phyloP scores from a whole-genome alignment of 768 basidiomycete genomes.

The Macrolepiota albuminosa region DNA sequence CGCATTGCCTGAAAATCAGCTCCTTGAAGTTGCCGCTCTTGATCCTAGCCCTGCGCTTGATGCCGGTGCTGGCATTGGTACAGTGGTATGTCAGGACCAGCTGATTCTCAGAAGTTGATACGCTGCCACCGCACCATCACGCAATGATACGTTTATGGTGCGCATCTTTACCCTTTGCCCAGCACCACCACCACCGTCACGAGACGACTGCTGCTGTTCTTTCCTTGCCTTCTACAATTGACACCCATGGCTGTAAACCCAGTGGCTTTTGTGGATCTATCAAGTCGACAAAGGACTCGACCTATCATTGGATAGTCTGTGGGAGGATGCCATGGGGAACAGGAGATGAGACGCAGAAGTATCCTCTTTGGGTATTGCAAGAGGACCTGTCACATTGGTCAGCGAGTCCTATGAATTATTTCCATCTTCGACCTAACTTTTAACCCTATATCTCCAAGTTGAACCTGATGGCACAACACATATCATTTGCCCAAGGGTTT shows the following conservation, averaged over 20 bases:
- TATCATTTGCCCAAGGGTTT: slow-evolving; percentile 36
- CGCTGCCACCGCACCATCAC: background rate
- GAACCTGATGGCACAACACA: slow-evolving; percentile 31
- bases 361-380: slow-evolving; percentile 10
- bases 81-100: no score
- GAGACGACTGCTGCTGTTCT: background rate
- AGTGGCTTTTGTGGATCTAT: background rate
- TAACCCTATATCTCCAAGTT: slow-evolving; percentile 11
- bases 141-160: background rate
- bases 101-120: slow-evolving; percentile 2
- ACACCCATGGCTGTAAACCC: background rate
- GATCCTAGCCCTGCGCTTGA: no score
- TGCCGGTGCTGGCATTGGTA: no score
- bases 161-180: slow-evolving; percentile 9
- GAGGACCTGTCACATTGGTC: slow-evolving; percentile 1
- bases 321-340: slow-evolving; percentile 2
- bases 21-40: no score
- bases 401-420: slow-evolving; percentile 6
- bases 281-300: background rate
- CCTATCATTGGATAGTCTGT: slow-evolving; percentile 1
- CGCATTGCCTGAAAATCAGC: no score
- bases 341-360: slow-evolving; percentile 1
- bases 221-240: background rate
- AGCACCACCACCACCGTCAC: slow-evolving; percentile 6
- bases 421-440: slow-evolving; percentile 7